A percentile compares a stretch with the other conserved stretches of the same genome.
phyloP scores from a whole-genome alignment of 2,329 filamentous ascomycete genomes.

The Raffaelea arxii region DNA sequence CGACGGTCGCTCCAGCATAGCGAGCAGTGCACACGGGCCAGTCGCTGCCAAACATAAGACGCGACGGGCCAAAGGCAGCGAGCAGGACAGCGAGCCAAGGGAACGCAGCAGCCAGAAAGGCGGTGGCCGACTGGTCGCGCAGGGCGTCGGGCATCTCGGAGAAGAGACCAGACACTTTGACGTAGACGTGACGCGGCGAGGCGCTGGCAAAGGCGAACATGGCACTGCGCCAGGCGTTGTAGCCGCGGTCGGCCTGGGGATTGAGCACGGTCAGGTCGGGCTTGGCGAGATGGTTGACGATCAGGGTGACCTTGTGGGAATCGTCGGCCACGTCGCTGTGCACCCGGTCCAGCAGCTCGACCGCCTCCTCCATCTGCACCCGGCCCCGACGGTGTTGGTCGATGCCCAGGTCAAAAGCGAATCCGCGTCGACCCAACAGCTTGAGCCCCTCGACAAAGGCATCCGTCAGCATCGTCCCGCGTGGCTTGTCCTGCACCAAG shows the following conservation, averaged over 20 bases:
- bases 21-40: constrained; percentile 85
- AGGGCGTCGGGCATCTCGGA: constrained; percentile 60
- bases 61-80: constrained; percentile 57
- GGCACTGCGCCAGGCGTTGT: constrained; percentile 58
- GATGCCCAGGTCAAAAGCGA: constrained; percentile 74
- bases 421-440: constrained; percentile 52
- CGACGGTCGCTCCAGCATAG: too few relatives aligned
- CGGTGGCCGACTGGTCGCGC: constrained; percentile 35
- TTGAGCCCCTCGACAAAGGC: constrained; percentile 57
- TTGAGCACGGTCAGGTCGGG: constrained; percentile 62
- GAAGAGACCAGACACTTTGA: constrained; percentile 87
- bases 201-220: constrained; percentile 59
- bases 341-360: constrained; percentile 59
- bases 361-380: constrained; percentile 61
- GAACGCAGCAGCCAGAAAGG: constrained; percentile 52
- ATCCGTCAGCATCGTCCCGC: constrained; percentile 52
- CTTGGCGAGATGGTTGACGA: constrained; percentile 85
- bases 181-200: constrained; percentile 50
- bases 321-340: constrained; percentile 49
- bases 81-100: constrained; percentile 68
- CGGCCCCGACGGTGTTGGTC: constrained; percentile 70
- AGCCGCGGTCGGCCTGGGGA: constrained; percentile 43
- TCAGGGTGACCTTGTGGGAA: constrained; percentile 51
- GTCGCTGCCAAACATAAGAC: constrained; percentile 86
- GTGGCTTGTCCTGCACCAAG: constrained; percentile 67